Base-by-base conservation (phyloP, 768 basidiomycete species). In the Ephemerocybe angulata region DNA sequence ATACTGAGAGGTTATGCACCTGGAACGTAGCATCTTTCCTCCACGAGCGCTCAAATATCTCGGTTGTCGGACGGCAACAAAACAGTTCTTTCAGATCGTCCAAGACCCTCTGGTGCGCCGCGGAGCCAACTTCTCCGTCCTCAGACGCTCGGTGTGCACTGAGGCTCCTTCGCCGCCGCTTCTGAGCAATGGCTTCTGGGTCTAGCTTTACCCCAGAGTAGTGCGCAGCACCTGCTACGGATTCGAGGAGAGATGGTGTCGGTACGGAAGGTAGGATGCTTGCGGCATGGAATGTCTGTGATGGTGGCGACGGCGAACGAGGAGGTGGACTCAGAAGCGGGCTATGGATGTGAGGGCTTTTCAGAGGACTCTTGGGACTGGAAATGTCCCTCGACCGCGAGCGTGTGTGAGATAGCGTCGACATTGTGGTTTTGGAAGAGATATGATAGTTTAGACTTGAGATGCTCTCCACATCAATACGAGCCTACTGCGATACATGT, bases 201-300 rank as follows among this genome's bases (percentile, higher is more conserved):
- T 79, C 75, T 5, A 80, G 67, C 50, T 69, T 70, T 21, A 70
- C 72, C 4, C 84, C 84, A 4, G 82, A 79, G 60, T 85, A 87
- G 60, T 86, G 85, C 0, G 85, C 82, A 15, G 76, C 85, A 38
- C 82, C 78, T 1, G 82, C 82, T 3, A 83, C 80, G 0, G 83
- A 83, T 58, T 80, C 76, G 31, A 84, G 71, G 8, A 86, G 67
- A 2, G 78, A 74, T 19, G 80, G 70, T 0, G 80, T 78, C 1
- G 80, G 83, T 17, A 72, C 65, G 52, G 64, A 63, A 12, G 75
- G 73, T 5, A 83, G 52, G 21, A 75, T 63, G 22, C 70, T 69
- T 5, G 46, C 29, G 2, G 73, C 69, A 58, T 84, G 82, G 63
- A 76, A 77, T 8, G 71, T 82, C 38, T 70, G 70, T 29, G 77